Conservation (phyloP, 139 green algal species). For the Closterium sp. region DNA sequence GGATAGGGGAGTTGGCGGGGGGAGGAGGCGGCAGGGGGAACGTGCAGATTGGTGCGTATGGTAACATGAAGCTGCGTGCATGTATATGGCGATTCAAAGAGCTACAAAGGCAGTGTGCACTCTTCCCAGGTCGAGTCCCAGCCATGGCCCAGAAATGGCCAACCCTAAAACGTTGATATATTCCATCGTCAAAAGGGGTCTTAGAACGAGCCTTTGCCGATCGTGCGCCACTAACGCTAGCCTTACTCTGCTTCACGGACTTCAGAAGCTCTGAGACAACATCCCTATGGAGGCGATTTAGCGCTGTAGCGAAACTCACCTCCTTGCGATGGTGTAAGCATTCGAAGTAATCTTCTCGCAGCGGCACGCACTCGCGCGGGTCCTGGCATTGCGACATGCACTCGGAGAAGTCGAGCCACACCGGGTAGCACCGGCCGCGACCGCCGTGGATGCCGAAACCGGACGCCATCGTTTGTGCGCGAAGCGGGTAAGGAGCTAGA, state of each 20-base stretch:
- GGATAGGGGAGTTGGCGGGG: too few species aligned
- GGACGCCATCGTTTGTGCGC: slow-evolving; percentile 51
- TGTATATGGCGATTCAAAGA: too few species aligned
- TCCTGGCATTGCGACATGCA: slow-evolving; percentile 56
- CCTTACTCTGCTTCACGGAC: too few species aligned
- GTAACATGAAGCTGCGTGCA: background rate
- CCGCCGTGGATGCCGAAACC: slow-evolving; percentile 55
- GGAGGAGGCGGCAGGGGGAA: background rate
- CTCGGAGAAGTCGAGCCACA: slow-evolving; percentile 57
- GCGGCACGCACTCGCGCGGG: slow-evolving; percentile 40
- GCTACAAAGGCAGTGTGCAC: too few species aligned
- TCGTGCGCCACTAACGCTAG: too few species aligned
- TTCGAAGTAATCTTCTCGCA: slow-evolving; percentile 64
- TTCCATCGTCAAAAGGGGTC: background rate
- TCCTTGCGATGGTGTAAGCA: slow-evolving; percentile 64
- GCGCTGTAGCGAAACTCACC: slow-evolving; percentile 1
- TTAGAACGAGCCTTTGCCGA: background rate
- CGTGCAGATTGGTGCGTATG: background rate
- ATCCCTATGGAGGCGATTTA: background rate
- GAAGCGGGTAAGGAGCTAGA: background rate
- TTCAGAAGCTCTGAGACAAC: too few species aligned
- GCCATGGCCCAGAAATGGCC: too few species aligned
- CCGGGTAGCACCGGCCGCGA: slow-evolving; percentile 51
- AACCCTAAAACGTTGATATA: too few species aligned
- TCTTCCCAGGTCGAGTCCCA: too few species aligned